Conservation (phyloP, 2,329 filamentous ascomycete species). For the Penicillium corylophilum region DNA sequence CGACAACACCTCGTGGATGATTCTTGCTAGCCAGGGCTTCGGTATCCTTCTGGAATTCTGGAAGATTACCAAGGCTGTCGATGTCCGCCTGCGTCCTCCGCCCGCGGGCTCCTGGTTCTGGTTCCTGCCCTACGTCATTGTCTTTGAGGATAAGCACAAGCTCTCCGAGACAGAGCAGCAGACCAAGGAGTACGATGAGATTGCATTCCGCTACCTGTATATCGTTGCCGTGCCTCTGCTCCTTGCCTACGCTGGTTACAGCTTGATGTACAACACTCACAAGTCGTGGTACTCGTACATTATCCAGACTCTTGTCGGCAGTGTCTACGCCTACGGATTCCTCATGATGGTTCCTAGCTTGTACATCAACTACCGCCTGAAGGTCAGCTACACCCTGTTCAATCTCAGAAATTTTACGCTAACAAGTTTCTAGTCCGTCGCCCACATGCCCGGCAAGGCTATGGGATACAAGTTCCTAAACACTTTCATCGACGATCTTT, state of each 20-base stretch:
- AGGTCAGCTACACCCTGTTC: conserved; percentile 50
- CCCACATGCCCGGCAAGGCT: conserved; percentile 93
- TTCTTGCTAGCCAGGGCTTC: conserved; percentile 86
- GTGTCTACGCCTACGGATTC: conserved; percentile 97
- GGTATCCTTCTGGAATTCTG: conserved; percentile 78
- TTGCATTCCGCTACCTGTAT: conserved; percentile 97
- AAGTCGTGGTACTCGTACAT: conserved; percentile 98
- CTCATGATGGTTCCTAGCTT: conserved; percentile 97
- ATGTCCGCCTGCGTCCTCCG: conserved; percentile 75
- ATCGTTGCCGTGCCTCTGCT: conserved; percentile 85
- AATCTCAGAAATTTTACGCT: background rate
- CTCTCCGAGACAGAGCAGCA: conserved; percentile 94
- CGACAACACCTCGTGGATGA: conserved; percentile 99
- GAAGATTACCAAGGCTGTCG: conserved; percentile 95
- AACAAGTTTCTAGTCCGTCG: conserved; percentile 57
- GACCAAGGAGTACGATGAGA: conserved; percentile 97
- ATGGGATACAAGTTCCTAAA: conserved; percentile 99
- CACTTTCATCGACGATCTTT: conserved; percentile 98
- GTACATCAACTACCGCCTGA: conserved; percentile 98
- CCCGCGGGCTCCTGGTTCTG: conserved; percentile 68
- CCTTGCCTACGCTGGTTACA: conserved; percentile 86
- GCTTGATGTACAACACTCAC: conserved; percentile 86
- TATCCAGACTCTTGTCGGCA: conserved; percentile 91
- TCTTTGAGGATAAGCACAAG: conserved; percentile 95
- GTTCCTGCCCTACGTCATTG: conserved; percentile 74